These are phyloP conservation scores for Penicillium sp. DNA, from an alignment of 2,329 filamentous ascomycete genomes.

Conservation along the genomic window DNA sequence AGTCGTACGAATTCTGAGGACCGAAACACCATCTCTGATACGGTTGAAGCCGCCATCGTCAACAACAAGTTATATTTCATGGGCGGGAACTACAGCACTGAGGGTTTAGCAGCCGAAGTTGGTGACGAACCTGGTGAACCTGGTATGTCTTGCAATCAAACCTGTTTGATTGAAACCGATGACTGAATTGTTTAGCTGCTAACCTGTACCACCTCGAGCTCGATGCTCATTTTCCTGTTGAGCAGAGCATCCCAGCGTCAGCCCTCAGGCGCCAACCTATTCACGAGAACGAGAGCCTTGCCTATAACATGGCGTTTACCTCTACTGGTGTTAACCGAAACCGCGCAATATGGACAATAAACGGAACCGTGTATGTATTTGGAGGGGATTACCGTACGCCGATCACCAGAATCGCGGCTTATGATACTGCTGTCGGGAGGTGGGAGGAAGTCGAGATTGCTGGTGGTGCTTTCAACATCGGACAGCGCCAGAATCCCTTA, in stretches of 20 bases:
- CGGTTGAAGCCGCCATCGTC: neutral
- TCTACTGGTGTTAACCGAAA: neutral
- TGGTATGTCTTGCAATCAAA: too few relatives aligned
- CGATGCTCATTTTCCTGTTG: neutral
- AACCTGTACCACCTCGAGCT: neutral
- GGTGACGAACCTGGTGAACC: neutral
- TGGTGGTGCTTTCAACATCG: neutral
- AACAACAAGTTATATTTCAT: neutral
- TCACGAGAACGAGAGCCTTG: neutral
- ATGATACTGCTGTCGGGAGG: too few relatives aligned
- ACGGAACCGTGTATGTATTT: neutral
- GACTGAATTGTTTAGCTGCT: neutral
- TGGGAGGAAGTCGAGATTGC: too few relatives aligned
- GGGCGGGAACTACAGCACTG: neutral
- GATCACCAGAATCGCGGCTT: too few relatives aligned
- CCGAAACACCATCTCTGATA: too few relatives aligned
- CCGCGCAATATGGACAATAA: neutral
- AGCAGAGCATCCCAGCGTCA: neutral
- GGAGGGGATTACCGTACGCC: neutral
- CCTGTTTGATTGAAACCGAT: neutral
- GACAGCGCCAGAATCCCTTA: neutral
- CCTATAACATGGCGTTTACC: neutral
- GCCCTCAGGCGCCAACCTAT: neutral
- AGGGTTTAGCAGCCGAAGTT: neutral
- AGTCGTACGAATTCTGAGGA: too few relatives aligned